A percentile compares a stretch with the other conserved stretches of the same genome.
Conservation (phyloP, 345 rosid species). For the Aquilaria yunnanensis region DNA sequence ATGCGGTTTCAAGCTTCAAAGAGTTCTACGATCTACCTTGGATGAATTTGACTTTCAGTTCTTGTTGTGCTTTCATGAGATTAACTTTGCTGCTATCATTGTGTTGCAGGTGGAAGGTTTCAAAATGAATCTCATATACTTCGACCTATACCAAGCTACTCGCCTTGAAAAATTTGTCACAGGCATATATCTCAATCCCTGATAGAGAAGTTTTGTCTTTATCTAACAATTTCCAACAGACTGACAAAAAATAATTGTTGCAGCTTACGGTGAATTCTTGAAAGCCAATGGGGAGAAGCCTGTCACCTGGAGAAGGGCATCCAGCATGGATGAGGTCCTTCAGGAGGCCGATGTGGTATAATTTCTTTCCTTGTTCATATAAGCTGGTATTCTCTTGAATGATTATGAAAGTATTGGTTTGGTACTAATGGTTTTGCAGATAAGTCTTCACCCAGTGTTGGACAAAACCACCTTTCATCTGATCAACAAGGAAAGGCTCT, state of each 20-base stretch:
- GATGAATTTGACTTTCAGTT: not conserved
- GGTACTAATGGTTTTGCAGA: constrained; percentile 34
- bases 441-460: constrained; percentile 93
- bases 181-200: constrained; percentile 29
- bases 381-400: constrained; percentile 3
- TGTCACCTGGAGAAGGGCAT: constrained; percentile 88
- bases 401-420: not conserved
- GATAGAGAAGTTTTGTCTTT: too few relatives aligned
- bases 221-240: too few relatives aligned
- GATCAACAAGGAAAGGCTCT: constrained; percentile 87
- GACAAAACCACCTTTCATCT: constrained; percentile 96
- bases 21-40: too few relatives aligned
- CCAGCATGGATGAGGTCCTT: constrained; percentile 86
- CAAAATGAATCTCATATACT: constrained; percentile 96
- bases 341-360: constrained; percentile 81
- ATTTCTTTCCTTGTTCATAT: constrained; percentile 1
- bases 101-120: constrained; percentile 75
- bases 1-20: too few relatives aligned
- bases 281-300: constrained; percentile 81
- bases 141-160: constrained; percentile 87
- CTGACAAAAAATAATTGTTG: not conserved
- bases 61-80: not conserved
- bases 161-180: constrained; percentile 93
- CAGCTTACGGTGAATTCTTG: constrained; percentile 83
- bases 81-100: constrained; percentile 3